These are phyloP conservation scores for Aspergillus caelatus DNA, from an alignment of 2,329 filamentous ascomycete species.

Conservation along the genomic window DNA sequence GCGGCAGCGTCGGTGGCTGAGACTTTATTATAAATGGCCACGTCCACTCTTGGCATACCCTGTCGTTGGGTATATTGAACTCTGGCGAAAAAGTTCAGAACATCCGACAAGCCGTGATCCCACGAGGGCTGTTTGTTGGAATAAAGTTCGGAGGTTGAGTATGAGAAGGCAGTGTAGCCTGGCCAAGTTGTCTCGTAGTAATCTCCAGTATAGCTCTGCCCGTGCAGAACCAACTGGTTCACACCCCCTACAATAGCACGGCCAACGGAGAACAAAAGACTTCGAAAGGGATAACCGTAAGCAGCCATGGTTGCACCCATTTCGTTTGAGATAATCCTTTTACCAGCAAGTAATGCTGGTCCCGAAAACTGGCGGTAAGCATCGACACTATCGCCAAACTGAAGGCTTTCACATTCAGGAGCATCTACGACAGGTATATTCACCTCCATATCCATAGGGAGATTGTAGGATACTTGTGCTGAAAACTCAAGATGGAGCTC, in stretches of 20 bases:
- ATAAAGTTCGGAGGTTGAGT: conserved; percentile 40
- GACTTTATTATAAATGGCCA: conserved; percentile 45
- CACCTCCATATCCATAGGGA: conserved; percentile 42
- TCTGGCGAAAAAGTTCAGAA: conserved; percentile 17
- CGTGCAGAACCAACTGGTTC: conserved; percentile 51
- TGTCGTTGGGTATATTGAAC: conserved; percentile 20
- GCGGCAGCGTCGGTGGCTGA: conserved; percentile 16
- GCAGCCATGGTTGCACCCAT: conserved; percentile 33
- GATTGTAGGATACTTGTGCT: conserved; percentile 42
- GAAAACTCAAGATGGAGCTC: conserved; percentile 40
- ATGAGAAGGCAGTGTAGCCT: conserved; percentile 49
- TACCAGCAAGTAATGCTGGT: conserved; percentile 41
- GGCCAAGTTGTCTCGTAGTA: conserved; percentile 54
- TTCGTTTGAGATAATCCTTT: conserved; percentile 44
- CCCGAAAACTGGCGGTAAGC: conserved; percentile 44
- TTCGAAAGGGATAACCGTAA: conserved; percentile 29
- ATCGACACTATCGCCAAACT: conserved; percentile 39
- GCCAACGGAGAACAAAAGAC: conserved; percentile 41
- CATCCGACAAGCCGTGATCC: conserved; percentile 19
- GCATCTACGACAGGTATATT: conserved; percentile 38
- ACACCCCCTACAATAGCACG: conserved; percentile 45
- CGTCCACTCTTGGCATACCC: conserved; percentile 45
- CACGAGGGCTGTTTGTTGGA: conserved; percentile 23
- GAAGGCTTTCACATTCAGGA: conserved; percentile 44
- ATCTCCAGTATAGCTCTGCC: conserved; percentile 43